Evolutionary conservation across 2,329 filamentous ascomycete genomes (phyloP), one percentile per base, ranked within the genome.

Genomic region (Fusarium nodosum): DNA sequence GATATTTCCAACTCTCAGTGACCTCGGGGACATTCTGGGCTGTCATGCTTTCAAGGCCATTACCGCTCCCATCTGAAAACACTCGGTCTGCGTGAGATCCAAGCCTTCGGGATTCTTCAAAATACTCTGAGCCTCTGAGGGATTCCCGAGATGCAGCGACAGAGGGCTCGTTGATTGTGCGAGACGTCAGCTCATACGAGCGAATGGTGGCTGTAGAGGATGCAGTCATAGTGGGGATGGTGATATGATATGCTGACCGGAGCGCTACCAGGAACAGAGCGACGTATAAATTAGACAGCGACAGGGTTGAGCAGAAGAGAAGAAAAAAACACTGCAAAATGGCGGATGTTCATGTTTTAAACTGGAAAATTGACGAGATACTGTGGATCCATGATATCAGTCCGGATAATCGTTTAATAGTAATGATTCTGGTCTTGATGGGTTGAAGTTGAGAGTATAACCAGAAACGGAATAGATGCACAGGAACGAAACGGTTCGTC

Each of bases 1-100:
- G 71, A 28, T 66, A 46, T 34, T 69, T 73, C 69, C 69, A 74
- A 39, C 55, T 72, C 55, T 74, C 71, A 16, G 24, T 46, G 16
- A 54, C 28, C 5, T 65, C 60, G 0, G 56, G 46, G n/a, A 45
- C 38, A 10, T 39, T 44, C n/a, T 61, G 63, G 3, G 34, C 52
- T 4, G 59, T 26, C 7, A 57, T 28, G 15, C 58, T 69, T 31
- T 68, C 67, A 5, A 69, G 42, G 8, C 44, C 53, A 44, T 63
- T 46, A 4, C 47, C 57, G 18, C 55, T 46, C 13, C 36, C 41
- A 24, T 52, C 46, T 15, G 42, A 42, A 16, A 50, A 34, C 30
- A 48, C 44, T 26, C 16, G 16, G 20, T 7, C 20, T n/a, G 24
- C 22, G 18, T 33, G 20, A 34, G 42, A 56, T n/a, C 42, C 60